A percentile compares a stretch with the other conserved stretches of the same genome.
Evolutionary conservation across 192 early-diverging fungal species (phyloP).

Genomic region (Dissophora globulifera): DNA sequence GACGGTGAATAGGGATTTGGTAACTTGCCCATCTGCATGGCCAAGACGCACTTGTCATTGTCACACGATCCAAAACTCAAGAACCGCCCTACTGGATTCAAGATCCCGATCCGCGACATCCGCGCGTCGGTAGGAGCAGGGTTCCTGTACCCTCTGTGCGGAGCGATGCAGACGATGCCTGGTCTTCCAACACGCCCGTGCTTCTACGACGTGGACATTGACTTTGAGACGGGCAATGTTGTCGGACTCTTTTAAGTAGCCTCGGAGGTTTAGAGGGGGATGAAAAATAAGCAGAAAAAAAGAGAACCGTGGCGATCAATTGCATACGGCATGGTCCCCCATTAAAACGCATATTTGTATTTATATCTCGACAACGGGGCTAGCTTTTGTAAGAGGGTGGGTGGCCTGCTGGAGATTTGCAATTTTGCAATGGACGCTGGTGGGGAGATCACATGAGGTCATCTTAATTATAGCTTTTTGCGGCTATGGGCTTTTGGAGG

Average conservation of each 20-base stretch:
- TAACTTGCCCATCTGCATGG: slow-evolving; percentile 98
- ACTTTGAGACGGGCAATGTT: slow-evolving; percentile 84
- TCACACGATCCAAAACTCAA: slow-evolving; percentile 94
- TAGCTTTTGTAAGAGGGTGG: no score
- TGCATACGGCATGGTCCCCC: no score
- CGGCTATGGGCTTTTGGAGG: no score
- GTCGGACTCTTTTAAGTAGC: slow-evolving; percentile 83
- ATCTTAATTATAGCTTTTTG: no score
- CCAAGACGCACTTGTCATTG: slow-evolving; percentile 96
- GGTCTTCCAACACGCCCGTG: slow-evolving; percentile 96
- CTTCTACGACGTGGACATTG: slow-evolving; percentile 96
- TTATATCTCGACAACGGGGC: no score
- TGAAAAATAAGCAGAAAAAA: not conserved
- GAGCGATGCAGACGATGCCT: slow-evolving; percentile 98
- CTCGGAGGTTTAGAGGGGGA: not conserved
- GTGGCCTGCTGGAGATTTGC: no score
- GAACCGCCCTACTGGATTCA: slow-evolving; percentile 91
- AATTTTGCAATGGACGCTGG: no score
- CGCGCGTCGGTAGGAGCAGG: slow-evolving; percentile 96
- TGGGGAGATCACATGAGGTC: no score
- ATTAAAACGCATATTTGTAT: no score
- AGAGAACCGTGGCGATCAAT: no score
- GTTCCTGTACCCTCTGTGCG: slow-evolving; percentile 96
- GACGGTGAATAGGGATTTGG: slow-evolving; percentile 88
- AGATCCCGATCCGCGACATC: slow-evolving; percentile 94